These are phyloP conservation scores for Cytospora piceicola DNA, from an alignment of 2,329 filamentous ascomycete species.

Conservation along the genomic window DNA sequence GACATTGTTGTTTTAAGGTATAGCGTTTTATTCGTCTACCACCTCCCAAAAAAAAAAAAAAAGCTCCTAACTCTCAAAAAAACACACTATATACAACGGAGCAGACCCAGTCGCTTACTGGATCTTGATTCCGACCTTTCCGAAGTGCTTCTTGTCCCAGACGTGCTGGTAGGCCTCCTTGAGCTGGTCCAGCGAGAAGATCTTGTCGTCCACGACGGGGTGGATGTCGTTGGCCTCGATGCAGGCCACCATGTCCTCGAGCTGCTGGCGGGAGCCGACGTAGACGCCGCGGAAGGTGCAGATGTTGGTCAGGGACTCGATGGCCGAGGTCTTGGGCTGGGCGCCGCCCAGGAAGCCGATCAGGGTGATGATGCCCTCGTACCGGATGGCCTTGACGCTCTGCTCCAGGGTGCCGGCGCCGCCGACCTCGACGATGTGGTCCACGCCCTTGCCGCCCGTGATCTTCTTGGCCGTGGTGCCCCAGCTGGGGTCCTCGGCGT, in stretches of 20 bases:
- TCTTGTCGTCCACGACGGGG: slow-evolving; percentile 44
- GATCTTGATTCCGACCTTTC: slow-evolving; percentile 58
- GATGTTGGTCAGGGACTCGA: slow-evolving; percentile 50
- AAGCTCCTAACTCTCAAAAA: neutral
- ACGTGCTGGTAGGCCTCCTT: slow-evolving; percentile 57
- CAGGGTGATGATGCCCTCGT: slow-evolving; percentile 42
- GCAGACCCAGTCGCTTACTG: slow-evolving; percentile 34
- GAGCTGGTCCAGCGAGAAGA: slow-evolving; percentile 45
- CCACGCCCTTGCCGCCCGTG: slow-evolving; percentile 49
- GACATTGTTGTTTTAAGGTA: neutral
- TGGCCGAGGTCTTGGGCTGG: slow-evolving; percentile 52
- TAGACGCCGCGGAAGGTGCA: slow-evolving; percentile 48
- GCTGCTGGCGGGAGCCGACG: slow-evolving; percentile 45
- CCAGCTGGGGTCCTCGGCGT: slow-evolving; percentile 56
- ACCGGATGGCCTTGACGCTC: slow-evolving; percentile 38
- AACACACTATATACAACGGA: neutral
- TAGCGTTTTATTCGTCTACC: neutral
- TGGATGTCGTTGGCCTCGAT: slow-evolving; percentile 49
- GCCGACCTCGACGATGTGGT: slow-evolving; percentile 61
- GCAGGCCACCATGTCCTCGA: slow-evolving; percentile 49
- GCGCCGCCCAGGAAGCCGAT: slow-evolving; percentile 50
- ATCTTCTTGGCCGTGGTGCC: slow-evolving; percentile 56
- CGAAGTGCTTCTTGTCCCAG: slow-evolving; percentile 58
- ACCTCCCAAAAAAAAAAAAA: no score
- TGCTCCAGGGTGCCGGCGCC: slow-evolving; percentile 55